A percentile compares a stretch with the other conserved stretches of the same genome.
Conservation (phyloP, 257 asterid species). For the Coffea canephora region DNA sequence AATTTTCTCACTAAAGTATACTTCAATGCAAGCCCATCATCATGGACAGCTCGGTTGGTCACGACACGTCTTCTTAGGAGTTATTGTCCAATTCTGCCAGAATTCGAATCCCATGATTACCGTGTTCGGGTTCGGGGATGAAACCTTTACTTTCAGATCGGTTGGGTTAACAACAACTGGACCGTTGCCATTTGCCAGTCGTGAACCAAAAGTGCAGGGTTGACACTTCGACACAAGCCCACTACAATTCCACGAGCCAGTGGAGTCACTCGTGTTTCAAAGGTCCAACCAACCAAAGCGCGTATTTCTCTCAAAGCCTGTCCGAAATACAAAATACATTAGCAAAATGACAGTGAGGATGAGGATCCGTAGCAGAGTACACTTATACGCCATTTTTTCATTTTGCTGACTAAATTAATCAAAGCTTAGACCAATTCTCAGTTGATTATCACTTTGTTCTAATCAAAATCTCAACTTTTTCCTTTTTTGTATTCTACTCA, state of each 20-base stretch:
- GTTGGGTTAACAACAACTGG: no score
- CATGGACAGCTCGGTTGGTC: no score
- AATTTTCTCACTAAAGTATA: no score
- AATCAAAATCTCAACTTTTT: slow-evolving; percentile 47
- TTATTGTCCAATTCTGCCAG: no score
- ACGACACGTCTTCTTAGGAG: no score
- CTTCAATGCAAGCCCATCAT: no score
- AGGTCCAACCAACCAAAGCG: slow-evolving; percentile 14
- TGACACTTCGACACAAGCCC: no score
- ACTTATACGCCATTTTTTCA: neutral
- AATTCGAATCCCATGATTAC: no score
- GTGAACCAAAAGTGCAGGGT: no score
- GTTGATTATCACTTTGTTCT: slow-evolving; percentile 16
- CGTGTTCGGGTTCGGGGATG: no score
- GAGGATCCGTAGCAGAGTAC: neutral
- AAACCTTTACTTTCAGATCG: no score
- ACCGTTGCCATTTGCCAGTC: no score
- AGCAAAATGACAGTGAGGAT: neutral
- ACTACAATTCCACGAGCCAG: neutral
- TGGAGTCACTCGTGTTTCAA: neutral
- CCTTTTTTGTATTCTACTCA: slow-evolving; percentile 12
- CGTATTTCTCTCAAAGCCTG: slow-evolving; percentile 2
- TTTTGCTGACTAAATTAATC: neutral
- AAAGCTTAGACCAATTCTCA: slow-evolving; percentile 28
- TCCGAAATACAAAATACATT: neutral